A percentile compares a stretch with the other conserved stretches of the same genome.
Evolutionary conservation across 306 rosid genomes (phyloP).

Genomic region (Quercus aquifolioides): DNA sequence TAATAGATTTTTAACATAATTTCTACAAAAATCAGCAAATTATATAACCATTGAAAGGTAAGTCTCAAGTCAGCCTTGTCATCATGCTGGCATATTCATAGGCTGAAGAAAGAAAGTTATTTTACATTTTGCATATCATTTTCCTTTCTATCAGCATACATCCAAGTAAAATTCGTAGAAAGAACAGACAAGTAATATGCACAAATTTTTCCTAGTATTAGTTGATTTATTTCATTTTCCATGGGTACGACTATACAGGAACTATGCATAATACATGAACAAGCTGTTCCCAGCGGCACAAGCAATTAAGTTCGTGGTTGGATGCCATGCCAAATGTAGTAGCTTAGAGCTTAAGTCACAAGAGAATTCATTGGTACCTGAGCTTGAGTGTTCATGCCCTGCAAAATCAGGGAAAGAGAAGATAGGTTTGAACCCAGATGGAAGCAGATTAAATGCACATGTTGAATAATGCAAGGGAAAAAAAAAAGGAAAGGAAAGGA

Average conservation of each 20-base stretch:
- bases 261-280: conserved; percentile 46
- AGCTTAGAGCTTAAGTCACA: conserved; percentile 40
- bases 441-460: neutral
- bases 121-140: neutral
- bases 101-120: neutral
- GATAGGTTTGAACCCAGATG: neutral
- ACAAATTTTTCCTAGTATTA: neutral
- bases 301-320: conserved; percentile 53
- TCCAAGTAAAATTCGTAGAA: neutral
- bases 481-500: neutral
- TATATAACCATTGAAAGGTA: neutral
- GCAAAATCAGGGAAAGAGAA: conserved; percentile 8
- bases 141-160: neutral
- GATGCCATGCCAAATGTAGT: conserved; percentile 64
- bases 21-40: neutral
- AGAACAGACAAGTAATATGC: neutral
- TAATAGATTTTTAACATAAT: neutral
- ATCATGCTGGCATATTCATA: neutral
- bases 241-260: conserved; percentile 20
- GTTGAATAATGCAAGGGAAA: neutral
- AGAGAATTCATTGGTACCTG: conserved; percentile 17
- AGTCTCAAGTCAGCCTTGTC: neutral
- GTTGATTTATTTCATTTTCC: neutral
- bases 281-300: conserved; percentile 58
- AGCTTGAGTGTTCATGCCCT: conserved; percentile 42